Evolutionary conservation across 345 rosid genomes (phyloP).

Genomic region (Populus davidiana): DNA sequence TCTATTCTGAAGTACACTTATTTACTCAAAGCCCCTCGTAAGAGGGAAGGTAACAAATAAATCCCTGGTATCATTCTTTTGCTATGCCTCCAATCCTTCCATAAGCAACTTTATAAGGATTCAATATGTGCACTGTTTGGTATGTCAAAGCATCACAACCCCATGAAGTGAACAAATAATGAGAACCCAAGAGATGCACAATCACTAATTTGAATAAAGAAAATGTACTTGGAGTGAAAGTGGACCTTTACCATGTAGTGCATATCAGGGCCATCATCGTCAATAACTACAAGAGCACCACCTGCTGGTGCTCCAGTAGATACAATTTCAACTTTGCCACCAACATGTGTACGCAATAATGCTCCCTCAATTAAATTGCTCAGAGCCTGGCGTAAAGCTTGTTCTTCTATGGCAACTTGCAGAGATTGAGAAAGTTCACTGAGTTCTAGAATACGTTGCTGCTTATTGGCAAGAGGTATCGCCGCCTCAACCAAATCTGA

Average conservation of each 20-base stretch:
- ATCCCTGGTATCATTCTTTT: background rate
- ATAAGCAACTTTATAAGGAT: background rate
- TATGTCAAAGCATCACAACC: background rate
- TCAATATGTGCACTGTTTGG: background rate
- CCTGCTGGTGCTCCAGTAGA: constrained; percentile 80
- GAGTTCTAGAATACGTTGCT: constrained; percentile 67
- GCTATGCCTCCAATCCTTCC: background rate
- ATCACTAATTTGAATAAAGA: background rate
- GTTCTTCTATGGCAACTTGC: constrained; percentile 83
- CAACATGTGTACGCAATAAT: constrained; percentile 71
- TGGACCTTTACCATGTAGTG: constrained; percentile 66
- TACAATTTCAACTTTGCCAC: constrained; percentile 70
- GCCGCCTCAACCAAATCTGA: constrained; percentile 71
- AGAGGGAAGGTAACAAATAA: background rate
- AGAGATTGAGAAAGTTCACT: constrained; percentile 47
- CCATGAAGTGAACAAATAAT: background rate
- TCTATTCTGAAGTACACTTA: background rate
- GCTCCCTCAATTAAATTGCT: constrained; percentile 98
- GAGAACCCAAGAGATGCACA: constrained; percentile 1
- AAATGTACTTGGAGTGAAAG: background rate
- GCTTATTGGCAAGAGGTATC: constrained; percentile 74
- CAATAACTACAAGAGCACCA: constrained; percentile 71
- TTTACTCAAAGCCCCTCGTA: background rate
- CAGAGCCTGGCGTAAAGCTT: constrained; percentile 82
- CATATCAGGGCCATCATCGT: constrained; percentile 96